These are phyloP conservation scores for Piper longum DNA, from an alignment of 164 flowering plant species.

Conservation along the genomic window DNA sequence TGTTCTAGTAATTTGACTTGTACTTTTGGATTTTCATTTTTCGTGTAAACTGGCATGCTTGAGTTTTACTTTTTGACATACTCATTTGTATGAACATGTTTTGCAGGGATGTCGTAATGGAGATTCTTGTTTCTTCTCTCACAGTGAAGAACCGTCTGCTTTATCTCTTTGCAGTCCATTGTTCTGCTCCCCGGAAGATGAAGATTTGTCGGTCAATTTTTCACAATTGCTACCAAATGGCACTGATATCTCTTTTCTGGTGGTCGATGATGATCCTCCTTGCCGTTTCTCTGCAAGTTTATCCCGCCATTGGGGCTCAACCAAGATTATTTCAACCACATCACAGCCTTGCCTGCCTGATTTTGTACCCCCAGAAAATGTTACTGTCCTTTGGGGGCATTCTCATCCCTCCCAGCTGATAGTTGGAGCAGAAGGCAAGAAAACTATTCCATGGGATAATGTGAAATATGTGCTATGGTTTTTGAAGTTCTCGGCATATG, in stretches of 20 bases:
- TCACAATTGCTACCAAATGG: constrained; percentile 33
- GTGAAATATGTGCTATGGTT: constrained; percentile 68
- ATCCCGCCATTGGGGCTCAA: constrained; percentile 28
- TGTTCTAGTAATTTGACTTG: too few species aligned
- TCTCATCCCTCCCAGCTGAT: constrained; percentile 37
- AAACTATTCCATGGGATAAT: constrained; percentile 45
- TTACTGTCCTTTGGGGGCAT: constrained; percentile 39
- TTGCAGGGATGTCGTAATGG: constrained; percentile 93
- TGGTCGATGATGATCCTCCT: constrained; percentile 56
- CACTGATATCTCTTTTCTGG: constrained; percentile 36
- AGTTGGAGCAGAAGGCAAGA: constrained; percentile 18
- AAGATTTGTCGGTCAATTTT: constrained; percentile 21
- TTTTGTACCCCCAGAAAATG: constrained; percentile 19
- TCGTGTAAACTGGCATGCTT: neutral
- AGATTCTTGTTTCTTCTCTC: constrained; percentile 60
- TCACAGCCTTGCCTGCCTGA: constrained; percentile 18
- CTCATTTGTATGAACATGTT: neutral
- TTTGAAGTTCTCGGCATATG: constrained; percentile 26
- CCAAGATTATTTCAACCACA: constrained; percentile 48
- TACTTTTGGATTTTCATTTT: neutral
- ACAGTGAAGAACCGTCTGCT: constrained; percentile 23
- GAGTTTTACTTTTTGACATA: too few species aligned
- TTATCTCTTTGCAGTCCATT: constrained; percentile 13
- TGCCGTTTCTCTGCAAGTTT: constrained; percentile 37
- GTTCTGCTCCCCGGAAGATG: constrained; percentile 50